Base-by-base conservation (phyloP, 2,329 filamentous ascomycete genomes). In the Aspergillus oerlinghausenensis region DNA sequence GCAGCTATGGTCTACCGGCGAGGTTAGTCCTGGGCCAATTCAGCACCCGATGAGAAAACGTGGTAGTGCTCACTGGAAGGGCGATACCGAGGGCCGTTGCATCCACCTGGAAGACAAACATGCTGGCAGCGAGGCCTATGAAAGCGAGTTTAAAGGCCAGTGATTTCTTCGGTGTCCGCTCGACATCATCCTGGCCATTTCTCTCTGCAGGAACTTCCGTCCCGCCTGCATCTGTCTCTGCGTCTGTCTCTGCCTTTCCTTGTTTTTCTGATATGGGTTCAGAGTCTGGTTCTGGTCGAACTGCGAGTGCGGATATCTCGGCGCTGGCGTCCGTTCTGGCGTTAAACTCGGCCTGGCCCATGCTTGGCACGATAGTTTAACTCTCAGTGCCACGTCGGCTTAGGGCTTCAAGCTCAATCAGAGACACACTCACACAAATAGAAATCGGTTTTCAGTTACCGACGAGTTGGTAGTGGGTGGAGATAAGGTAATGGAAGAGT, bases 1-100 rank as follows among this genome's bases (percentile, higher is more conserved):
- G 50, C 25, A n/a, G 64, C 55, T 5, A 68, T 65, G 43, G 53
- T 70, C 42, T 45, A 23, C n/a, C 42, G 19, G 6, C 4, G 42
- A 21, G 10, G 19, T 45, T 25, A 21, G 42, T 45, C n/a, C 19
- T 43, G 8, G 40, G 21, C 3, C 28, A 2, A 11, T 21, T 19
- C 3, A 23, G 21, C 5, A 10, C 1, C 17, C 2, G 42, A 45
- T 45, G 28, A 11, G 42, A 23, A 45, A 21, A 45, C 1, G 40
- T 21, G 40, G 40, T 43, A 43, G 21, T 43, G 40, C 42, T 45
- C 21, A 45, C 42, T 25, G 42, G 42, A 21, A 45, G 42, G 19
- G 42, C 42, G n/a, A 45, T 21, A 25, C 42, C 42, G n/a, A 45
- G 42, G 8, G 7, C 17, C 21, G 42, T 45, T 45, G 42, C 42